Conservation (phyloP, 306 rosid genomes). For the Acacia acuminata region DNA sequence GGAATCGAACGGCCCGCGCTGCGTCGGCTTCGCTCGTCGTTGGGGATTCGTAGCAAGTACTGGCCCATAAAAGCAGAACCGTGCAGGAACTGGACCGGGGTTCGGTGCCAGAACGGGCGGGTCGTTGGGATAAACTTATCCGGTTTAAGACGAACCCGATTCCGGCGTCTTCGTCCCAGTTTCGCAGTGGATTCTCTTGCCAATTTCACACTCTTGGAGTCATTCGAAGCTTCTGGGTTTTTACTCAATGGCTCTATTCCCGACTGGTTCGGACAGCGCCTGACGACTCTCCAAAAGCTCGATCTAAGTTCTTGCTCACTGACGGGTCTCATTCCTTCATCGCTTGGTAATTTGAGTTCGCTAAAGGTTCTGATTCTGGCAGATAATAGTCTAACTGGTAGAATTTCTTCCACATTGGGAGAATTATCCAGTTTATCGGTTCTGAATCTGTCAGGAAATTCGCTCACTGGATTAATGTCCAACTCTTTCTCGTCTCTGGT, state of each 20-base stretch:
- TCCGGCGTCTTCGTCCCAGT: conserved; percentile 40
- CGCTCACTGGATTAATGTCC: conserved; percentile 69
- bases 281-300: conserved; percentile 55
- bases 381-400: conserved; percentile 67
- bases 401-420: conserved; percentile 60
- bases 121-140: conserved; percentile 59
- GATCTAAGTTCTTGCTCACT: conserved; percentile 76
- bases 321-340: conserved; percentile 58
- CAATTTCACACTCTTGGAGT: conserved; percentile 55
- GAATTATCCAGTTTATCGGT: conserved; percentile 41
- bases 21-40: conserved; percentile 68
- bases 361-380: conserved; percentile 56
- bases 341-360: conserved; percentile 56
- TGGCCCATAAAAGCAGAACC: conserved; percentile 81
- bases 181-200: conserved; percentile 69
- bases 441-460: conserved; percentile 74
- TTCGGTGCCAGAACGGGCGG: conserved; percentile 53
- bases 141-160: conserved; percentile 59
- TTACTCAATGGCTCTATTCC: conserved; percentile 81
- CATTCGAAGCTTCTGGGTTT: conserved; percentile 88
- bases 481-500: conserved; percentile 46
- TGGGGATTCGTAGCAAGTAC: conserved; percentile 67
- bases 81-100: conserved; percentile 70
- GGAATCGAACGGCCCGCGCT: conserved; percentile 60
- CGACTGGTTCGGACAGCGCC: conserved; percentile 71